Base-by-base conservation (phyloP, 2,329 filamentous ascomycete species). In the Hypocreales sp. region DNA sequence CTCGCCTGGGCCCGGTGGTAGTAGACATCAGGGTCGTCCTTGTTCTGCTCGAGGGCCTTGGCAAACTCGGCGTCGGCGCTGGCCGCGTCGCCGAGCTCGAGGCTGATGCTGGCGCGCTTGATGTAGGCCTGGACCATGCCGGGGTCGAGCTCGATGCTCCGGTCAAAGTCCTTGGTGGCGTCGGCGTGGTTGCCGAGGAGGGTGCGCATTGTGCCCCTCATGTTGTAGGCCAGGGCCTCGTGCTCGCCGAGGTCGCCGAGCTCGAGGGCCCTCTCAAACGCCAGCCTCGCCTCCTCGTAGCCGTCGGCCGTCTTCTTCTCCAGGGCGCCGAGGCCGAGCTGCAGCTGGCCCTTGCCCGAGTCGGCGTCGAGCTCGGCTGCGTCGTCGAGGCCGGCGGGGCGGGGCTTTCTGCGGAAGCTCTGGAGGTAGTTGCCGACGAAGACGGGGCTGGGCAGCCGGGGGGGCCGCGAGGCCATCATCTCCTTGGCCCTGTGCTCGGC, bases 341-440 rank as follows among this genome's bases (percentile, higher is more conserved):
- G 80, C 47, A 98, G 58, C 53, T 92, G 79, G 21, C 79, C 86
- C 60, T 79, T 79, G 42, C 86, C 87, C 24, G 74, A 81, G 24
- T 78, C 72, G 41, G 86, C 72, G 22, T 72, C 57, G 26, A 94
- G 55, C 39, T 92, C 82, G n/a, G 64, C 72, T 7, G 72, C 67
- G 40, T 92, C 82, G 33, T 87, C 84, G 28, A 98, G 63, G 9
- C 83, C 87, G 35, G 65, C 72, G 4, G 90, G 87, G 2, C 82
- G 69, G 25, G 73, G 64, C 60, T 79, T 81, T 32, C 75, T 65
- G 34, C 90, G 79, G 79, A 98, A 98, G 61, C 87, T 95, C 60
- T 95, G 87, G 18, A 98, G 77, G 56, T 98, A 98, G 65, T 98
- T 98, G 48, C 84, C 83, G 40, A 98, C 86, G 43, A 95, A 98